These are phyloP conservation scores for Vaucheria bursata DNA, from an alignment of 352 stramenopile genomes.

Conservation along the genomic window DNA sequence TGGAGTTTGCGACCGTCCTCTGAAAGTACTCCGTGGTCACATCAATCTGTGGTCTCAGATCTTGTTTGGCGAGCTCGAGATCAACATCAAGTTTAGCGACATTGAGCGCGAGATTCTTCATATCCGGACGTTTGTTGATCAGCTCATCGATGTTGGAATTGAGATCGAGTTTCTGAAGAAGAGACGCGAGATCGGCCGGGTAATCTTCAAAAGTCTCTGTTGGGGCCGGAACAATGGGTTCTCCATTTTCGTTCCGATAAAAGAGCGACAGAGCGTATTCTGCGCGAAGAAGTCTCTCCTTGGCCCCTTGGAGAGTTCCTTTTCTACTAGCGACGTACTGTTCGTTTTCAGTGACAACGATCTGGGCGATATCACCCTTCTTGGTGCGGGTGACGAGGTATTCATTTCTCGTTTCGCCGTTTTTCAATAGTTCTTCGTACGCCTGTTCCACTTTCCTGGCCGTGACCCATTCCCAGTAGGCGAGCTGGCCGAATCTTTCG, in stretches of 20 bases:
- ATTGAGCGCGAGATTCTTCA: not conserved
- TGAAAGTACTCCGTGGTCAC: not conserved
- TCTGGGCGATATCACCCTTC: not conserved
- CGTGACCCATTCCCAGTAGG: conserved; percentile 2
- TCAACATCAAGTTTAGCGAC: not conserved
- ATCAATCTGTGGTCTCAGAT: not conserved
- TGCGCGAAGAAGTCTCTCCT: not conserved
- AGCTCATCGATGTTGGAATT: not conserved
- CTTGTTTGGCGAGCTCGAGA: not conserved
- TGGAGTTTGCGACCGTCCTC: not conserved
- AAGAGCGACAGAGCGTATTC: not conserved
- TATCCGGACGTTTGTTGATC: not conserved
- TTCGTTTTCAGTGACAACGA: not conserved
- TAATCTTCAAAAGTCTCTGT: not conserved
- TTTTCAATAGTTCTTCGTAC: not conserved
- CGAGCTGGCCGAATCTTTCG: not conserved
- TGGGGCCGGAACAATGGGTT: not conserved
- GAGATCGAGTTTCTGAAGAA: not conserved
- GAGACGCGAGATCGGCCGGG: not conserved
- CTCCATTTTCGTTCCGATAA: not conserved
- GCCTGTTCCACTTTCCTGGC: not conserved
- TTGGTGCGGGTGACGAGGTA: not conserved
- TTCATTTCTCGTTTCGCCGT: not conserved
- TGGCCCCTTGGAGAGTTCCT: not conserved
- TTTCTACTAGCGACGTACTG: not conserved